Evolutionary conservation across 2,329 filamentous ascomycete species (phyloP).

Genomic region (Aspergillus pseudonomiae): DNA sequence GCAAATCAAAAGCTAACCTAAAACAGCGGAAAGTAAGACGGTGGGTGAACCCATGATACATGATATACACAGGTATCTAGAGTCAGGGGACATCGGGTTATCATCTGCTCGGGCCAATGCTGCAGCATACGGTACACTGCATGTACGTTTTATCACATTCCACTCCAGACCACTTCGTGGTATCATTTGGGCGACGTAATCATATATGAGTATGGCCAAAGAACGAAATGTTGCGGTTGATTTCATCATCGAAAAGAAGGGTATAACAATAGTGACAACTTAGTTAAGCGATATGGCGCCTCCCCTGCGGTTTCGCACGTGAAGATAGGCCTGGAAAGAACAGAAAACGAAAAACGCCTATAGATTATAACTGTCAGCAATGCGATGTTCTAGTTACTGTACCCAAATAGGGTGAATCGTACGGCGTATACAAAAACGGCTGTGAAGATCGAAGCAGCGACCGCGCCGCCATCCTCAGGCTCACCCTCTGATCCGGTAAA

Average conservation of each 20-base stretch:
- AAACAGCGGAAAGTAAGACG: background rate
- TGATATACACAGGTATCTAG: background rate
- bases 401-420: slow-evolving; percentile 47
- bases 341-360: slow-evolving; percentile 92
- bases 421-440: slow-evolving; percentile 89
- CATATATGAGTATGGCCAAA: slow-evolving; percentile 1
- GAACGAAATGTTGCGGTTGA: background rate
- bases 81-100: background rate
- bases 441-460: slow-evolving; percentile 82
- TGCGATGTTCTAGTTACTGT: background rate
- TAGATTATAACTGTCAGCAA: slow-evolving; percentile 19
- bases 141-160: background rate
- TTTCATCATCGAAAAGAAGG: slow-evolving; percentile 19
- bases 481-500: slow-evolving; percentile 75
- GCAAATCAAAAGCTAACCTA: background rate
- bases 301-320: slow-evolving; percentile 78
- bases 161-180: background rate
- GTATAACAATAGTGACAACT: slow-evolving; percentile 22
- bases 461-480: slow-evolving; percentile 72
- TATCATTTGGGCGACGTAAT: background rate
- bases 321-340: slow-evolving; percentile 82
- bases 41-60: background rate
- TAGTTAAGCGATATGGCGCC: slow-evolving; percentile 78
- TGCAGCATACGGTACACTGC: background rate
- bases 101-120: background rate